Percentiles rank a stretch among this genome's conserved stretches.
phyloP scores from a whole-genome alignment of 1,139 yeast genomes.

The Torulaspora pretoriensis region DNA sequence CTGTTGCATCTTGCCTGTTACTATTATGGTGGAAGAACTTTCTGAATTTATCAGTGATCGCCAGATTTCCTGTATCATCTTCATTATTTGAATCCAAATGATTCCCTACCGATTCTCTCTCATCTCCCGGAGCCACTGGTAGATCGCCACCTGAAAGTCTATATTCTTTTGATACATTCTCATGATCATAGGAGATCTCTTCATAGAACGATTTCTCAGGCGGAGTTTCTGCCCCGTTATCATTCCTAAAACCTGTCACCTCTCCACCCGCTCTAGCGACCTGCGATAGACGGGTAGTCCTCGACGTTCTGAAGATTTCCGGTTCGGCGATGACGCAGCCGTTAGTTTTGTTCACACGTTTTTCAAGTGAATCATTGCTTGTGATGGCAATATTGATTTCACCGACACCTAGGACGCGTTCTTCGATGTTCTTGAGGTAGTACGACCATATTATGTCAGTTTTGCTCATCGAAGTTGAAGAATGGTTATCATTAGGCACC shows the following conservation, averaged over 20 bases:
- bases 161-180: slow-evolving; percentile 19
- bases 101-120: neutral
- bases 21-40: slow-evolving; percentile 27
- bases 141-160: slow-evolving; percentile 14
- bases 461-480: slow-evolving; percentile 46
- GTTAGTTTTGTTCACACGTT: slow-evolving; percentile 41
- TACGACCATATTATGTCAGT: slow-evolving; percentile 68
- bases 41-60: slow-evolving; percentile 28
- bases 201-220: slow-evolving; percentile 27
- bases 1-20: slow-evolving; percentile 14
- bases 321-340: slow-evolving; percentile 55
- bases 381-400: slow-evolving; percentile 39
- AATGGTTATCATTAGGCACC: slow-evolving; percentile 6
- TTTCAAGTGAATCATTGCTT: slow-evolving; percentile 51
- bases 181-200: slow-evolving; percentile 16
- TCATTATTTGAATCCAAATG: slow-evolving; percentile 7
- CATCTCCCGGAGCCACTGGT: neutral
- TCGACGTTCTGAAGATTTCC: slow-evolving; percentile 42
- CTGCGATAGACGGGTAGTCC: slow-evolving; percentile 40
- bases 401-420: slow-evolving; percentile 67
- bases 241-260: slow-evolving; percentile 39
- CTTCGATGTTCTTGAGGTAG: slow-evolving; percentile 56
- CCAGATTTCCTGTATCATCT: slow-evolving; percentile 16
- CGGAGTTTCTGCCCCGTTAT: slow-evolving; percentile 23
- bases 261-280: slow-evolving; percentile 57